Evolutionary conservation across 768 basidiomycete species (phyloP).

Genomic region (Termitomyces sp.): DNA sequence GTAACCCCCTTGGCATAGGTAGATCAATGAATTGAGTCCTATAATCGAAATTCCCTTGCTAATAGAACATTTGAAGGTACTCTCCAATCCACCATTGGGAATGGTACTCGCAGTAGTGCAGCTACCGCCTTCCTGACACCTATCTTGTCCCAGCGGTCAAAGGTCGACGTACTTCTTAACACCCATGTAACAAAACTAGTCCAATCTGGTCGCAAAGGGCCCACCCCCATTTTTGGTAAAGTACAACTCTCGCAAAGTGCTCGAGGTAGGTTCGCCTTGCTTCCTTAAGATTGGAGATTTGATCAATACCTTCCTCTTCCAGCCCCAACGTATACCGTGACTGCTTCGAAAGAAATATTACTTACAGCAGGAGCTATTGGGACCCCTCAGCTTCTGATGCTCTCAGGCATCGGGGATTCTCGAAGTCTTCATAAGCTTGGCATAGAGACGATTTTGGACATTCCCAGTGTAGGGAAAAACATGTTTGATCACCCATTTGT

Average conservation of each 20-base stretch:
- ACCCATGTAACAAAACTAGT: slow-evolving; percentile 18
- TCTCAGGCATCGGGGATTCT: slow-evolving; percentile 26
- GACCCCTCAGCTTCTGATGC: slow-evolving; percentile 24
- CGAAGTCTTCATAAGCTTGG: slow-evolving; percentile 10
- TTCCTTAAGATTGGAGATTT: not conserved
- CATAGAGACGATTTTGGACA: slow-evolving; percentile 16
- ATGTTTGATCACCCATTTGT: slow-evolving; percentile 22
- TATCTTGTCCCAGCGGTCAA: slow-evolving; percentile 19
- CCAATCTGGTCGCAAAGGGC: not conserved
- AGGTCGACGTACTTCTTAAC: slow-evolving; percentile 26
- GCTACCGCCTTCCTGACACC: slow-evolving; percentile 26
- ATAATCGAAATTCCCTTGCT: not conserved
- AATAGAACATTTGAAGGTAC: slow-evolving; percentile 14
- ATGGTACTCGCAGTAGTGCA: slow-evolving; percentile 24
- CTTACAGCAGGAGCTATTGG: slow-evolving; percentile 28
- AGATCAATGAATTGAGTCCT: not conserved
- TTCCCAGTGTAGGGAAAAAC: slow-evolving; percentile 24
- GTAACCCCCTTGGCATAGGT: slow-evolving; percentile 23
- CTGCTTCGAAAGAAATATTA: slow-evolving; percentile 27
- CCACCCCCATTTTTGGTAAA: slow-evolving; percentile 10
- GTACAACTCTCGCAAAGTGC: slow-evolving; percentile 17
- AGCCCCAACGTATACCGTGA: slow-evolving; percentile 7
- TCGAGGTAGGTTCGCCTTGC: not conserved
- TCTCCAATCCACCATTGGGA: slow-evolving; percentile 20
- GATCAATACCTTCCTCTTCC: not conserved